A percentile compares a stretch with the other conserved stretches of the same genome.
Evolutionary conservation across 768 basidiomycete species (phyloP).

Genomic region (Suillus plorans): DNA sequence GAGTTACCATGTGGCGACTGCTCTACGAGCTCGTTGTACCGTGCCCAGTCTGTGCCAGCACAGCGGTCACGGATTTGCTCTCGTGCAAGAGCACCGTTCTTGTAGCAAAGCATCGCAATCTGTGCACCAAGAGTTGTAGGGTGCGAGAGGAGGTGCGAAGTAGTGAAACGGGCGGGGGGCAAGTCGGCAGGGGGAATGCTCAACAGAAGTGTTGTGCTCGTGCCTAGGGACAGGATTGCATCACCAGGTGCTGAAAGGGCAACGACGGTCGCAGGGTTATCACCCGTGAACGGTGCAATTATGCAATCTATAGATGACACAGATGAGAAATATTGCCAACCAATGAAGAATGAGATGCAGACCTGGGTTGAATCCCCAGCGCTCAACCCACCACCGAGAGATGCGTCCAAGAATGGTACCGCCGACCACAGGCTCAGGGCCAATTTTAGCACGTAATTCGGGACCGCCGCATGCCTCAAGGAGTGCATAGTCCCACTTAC

Average conservation of each 20-base stretch:
- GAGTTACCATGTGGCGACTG: constrained; percentile 53
- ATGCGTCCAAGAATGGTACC: constrained; percentile 68
- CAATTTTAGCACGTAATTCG: constrained; percentile 66
- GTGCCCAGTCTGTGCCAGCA: constrained; percentile 59
- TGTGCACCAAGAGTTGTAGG: constrained; percentile 62
- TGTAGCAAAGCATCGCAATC: constrained; percentile 92
- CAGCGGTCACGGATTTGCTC: constrained; percentile 72
- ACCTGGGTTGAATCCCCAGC: constrained; percentile 77
- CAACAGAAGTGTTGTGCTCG: constrained; percentile 83
- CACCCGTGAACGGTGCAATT: constrained; percentile 84
- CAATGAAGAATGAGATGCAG: constrained; percentile 10
- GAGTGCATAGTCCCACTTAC: constrained; percentile 71
- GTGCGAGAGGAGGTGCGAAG: constrained; percentile 73
- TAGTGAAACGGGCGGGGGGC: constrained; percentile 68
- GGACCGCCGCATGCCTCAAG: constrained; percentile 69
- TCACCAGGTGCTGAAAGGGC: constrained; percentile 75
- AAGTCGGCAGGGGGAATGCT: constrained; percentile 65
- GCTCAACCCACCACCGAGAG: constrained; percentile 65
- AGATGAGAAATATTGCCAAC: not conserved
- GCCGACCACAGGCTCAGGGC: constrained; percentile 73
- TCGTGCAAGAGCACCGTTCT: constrained; percentile 81
- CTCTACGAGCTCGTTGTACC: constrained; percentile 68
- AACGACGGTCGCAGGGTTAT: constrained; percentile 85
- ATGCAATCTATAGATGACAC: constrained; percentile 53
- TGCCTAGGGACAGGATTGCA: constrained; percentile 83